Base-by-base conservation (phyloP, 805 yeast genomes). In the Debaryomyces tyrocola region DNA sequence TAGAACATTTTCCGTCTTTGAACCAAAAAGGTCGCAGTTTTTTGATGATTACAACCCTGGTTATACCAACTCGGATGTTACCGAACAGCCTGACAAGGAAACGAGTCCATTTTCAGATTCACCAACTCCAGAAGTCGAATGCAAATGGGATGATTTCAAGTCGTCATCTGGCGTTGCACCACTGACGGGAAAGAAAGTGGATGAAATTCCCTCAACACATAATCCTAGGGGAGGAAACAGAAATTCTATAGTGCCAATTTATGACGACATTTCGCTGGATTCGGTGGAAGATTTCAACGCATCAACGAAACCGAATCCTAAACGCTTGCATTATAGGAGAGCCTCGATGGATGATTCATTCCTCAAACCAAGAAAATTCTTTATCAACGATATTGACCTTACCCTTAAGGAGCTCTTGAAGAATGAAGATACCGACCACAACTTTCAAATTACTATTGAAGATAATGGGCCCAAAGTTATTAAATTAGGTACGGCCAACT, bases 351-450 rank as follows among this genome's bases (percentile, higher is more conserved):
- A 69, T 44, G 70, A 62, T 24, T 33, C 62, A 4, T 36, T 50
- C 27, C 39, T 50, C 35, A 54, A 52, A 41, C 70, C 79, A 4
- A 74, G 77, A 52, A 71, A 77, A 58, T 88, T 87, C 59, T 82
- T 85, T 59, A 87, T 90, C 49, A 75, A 79, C 52, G 86, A 90
- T 62, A 87, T 91, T 20, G 86, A 88, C 56, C 65, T 77, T 28
- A 88, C 96, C 1, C 70, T 90, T 43, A 69, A 78, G 7, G 85
- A 86, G 52, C 73, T 91, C 37, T 70, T 90, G 47, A 77, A 74
- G 27, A 81, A 78, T 53, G 96, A 90, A 62, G 97, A 90, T 61
- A 90, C 96, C 2, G 96, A 91, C 66, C 74, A 76, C 44, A 85
- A 91, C 62, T 83, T 67, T 62, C 97, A 91, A 64, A 90, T 64